Evolutionary conservation across 805 yeast species (phyloP).

Genomic region (Nadsonia fulvescens): DNA sequence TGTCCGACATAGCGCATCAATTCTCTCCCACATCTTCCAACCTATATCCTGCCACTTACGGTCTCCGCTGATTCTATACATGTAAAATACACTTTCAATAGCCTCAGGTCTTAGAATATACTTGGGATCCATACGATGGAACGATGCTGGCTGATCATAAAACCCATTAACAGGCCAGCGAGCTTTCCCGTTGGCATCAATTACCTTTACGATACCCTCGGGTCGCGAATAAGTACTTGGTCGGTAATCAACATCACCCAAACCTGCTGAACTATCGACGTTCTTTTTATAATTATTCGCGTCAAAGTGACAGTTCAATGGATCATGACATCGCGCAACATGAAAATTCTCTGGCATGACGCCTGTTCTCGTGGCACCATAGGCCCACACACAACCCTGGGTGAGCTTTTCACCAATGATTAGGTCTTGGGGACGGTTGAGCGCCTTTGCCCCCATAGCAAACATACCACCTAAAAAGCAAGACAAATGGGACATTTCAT

Average conservation of each 20-base stretch:
- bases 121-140: conserved; percentile 15
- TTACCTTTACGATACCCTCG: not conserved
- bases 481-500: conserved; percentile 28
- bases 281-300: not conserved
- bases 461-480: conserved; percentile 40
- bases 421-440: conserved; percentile 22
- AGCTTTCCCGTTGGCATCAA: conserved; percentile 10
- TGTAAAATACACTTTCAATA: conserved; percentile 39
- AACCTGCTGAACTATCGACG: no score
- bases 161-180: conserved; percentile 12
- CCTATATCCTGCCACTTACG: conserved; percentile 38
- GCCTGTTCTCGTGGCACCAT: conserved; percentile 20
- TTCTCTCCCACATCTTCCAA: conserved; percentile 26
- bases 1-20: conserved; percentile 12
- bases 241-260: conserved; percentile 6
- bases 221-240: conserved; percentile 5
- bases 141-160: conserved; percentile 12
- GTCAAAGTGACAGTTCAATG: conserved; percentile 2
- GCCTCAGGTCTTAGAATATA: conserved; percentile 42
- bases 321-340: conserved; percentile 17
- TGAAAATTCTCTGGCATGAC: conserved; percentile 27
- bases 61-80: conserved; percentile 46
- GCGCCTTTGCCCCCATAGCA: conserved; percentile 28
- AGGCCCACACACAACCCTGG: conserved; percentile 30
- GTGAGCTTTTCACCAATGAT: conserved; percentile 27